These are phyloP conservation scores for Colletotrichum sansevieriae DNA, from an alignment of 2,329 filamentous ascomycete species.

Conservation along the genomic window DNA sequence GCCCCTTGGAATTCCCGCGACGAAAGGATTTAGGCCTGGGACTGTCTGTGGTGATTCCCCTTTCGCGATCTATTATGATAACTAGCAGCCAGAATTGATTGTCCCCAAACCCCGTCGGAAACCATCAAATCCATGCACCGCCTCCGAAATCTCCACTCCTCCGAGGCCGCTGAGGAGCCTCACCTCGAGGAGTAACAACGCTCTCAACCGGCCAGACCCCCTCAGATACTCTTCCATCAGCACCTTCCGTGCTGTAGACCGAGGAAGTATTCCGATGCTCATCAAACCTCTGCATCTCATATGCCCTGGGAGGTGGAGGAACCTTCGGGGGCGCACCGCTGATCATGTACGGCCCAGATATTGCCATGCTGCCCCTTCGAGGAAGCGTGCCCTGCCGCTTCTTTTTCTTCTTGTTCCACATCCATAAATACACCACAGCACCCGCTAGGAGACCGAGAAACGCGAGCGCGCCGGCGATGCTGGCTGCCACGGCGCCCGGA, in stretches of 20 bases:
- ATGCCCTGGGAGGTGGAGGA: not conserved
- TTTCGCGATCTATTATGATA: too few species aligned
- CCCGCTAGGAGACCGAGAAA: slow-evolving; percentile 17
- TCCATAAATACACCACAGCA: slow-evolving; percentile 5
- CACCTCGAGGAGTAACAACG: not conserved
- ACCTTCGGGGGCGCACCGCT: slow-evolving; percentile 2
- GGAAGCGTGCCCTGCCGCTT: not conserved
- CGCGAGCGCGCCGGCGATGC: slow-evolving; percentile 24
- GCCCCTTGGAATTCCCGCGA: too few species aligned
- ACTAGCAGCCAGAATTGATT: too few species aligned
- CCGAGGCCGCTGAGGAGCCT: not conserved
- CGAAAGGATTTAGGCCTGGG: too few species aligned
- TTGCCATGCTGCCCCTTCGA: not conserved
- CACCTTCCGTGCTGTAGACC: not conserved
- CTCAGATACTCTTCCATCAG: not conserved
- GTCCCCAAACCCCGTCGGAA: too few species aligned
- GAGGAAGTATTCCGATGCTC: not conserved
- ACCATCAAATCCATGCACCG: not conserved
- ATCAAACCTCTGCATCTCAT: not conserved
- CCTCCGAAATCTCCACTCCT: slow-evolving; percentile 7
- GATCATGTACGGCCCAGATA: slow-evolving; percentile 3
- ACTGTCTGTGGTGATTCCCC: too few species aligned
- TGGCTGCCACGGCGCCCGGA: not conserved
- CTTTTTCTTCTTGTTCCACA: slow-evolving; percentile 9
- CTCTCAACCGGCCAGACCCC: not conserved